Percentiles rank a stretch among this genome's conserved stretches.
phyloP scores from a whole-genome alignment of 495 filamentous ascomycete genomes.

The Echria macrotheca region DNA sequence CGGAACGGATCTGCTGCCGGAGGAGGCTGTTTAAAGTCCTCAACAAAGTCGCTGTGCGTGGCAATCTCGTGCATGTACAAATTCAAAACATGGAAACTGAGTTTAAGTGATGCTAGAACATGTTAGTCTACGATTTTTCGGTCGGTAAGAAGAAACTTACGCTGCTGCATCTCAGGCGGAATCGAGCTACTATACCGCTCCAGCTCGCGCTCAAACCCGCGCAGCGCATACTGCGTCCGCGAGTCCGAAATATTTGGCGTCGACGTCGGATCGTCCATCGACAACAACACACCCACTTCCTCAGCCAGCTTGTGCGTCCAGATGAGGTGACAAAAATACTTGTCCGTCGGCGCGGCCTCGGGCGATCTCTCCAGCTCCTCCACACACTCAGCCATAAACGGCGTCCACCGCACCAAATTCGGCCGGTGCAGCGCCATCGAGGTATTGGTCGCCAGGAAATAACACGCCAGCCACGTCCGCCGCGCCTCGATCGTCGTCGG shows the following conservation, averaged over 20 bases:
- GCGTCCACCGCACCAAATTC: conserved; percentile 73
- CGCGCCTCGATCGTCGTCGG: conserved; percentile 65
- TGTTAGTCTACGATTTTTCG: not conserved
- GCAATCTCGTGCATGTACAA: conserved; percentile 87
- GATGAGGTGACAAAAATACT: conserved; percentile 65
- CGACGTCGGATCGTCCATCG: conserved; percentile 65
- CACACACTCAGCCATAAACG: conserved; percentile 82
- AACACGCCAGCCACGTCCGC: conserved; percentile 76
- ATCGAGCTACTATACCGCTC: conserved; percentile 58
- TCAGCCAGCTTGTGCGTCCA: conserved; percentile 76
- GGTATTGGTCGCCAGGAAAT: conserved; percentile 67
- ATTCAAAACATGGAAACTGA: conserved; percentile 60
- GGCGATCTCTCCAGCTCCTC: conserved; percentile 66
- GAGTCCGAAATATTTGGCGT: conserved; percentile 64
- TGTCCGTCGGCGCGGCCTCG: conserved; percentile 68
- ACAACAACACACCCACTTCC: conserved; percentile 69
- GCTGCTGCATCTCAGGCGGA: conserved; percentile 40
- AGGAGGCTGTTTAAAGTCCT: conserved; percentile 50
- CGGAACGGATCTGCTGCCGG: conserved; percentile 38
- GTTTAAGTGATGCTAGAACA: conserved; percentile 41
- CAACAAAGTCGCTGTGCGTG: conserved; percentile 64
- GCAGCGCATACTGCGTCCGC: conserved; percentile 68
- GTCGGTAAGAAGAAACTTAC: conserved; percentile 28
- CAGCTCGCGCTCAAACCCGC: conserved; percentile 70
- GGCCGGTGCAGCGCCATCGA: conserved; percentile 76